phyloP scores from a whole-genome alignment of 2,329 filamentous ascomycete species.

The Talaromyces sp. region DNA sequence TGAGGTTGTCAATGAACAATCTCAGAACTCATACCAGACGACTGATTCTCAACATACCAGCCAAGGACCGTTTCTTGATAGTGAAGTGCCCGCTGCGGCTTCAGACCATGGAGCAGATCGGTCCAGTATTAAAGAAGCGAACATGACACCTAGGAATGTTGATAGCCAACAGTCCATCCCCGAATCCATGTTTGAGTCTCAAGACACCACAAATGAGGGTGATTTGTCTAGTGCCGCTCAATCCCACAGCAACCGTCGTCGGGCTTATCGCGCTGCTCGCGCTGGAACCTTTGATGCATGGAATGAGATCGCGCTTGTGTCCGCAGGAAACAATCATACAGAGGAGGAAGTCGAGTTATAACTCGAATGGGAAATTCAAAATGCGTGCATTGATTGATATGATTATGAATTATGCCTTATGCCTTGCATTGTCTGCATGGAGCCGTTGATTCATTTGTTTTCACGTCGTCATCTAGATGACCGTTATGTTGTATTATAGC shows the following conservation, averaged over 20 bases:
- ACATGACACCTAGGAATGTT: background rate
- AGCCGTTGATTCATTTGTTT: background rate
- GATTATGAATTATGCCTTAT: background rate
- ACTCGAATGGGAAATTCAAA: background rate
- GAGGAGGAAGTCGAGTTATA: constrained; percentile 38
- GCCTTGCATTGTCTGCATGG: background rate
- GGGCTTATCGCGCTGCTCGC: constrained; percentile 36
- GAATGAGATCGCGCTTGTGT: constrained; percentile 37
- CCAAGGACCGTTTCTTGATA: background rate
- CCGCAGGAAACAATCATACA: constrained; percentile 37
- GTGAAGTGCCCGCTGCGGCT: background rate
- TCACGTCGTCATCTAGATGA: background rate
- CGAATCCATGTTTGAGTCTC: constrained; percentile 1
- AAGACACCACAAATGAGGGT: background rate
- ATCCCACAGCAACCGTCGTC: background rate
- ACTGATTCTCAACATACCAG: background rate
- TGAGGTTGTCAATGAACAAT: constrained; percentile 1
- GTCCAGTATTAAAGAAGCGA: background rate
- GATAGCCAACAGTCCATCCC: constrained; percentile 4
- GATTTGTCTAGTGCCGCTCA: background rate
- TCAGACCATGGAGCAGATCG: background rate
- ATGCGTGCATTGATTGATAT: background rate
- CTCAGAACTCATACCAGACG: constrained; percentile 1
- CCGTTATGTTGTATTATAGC: background rate
- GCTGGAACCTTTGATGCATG: constrained; percentile 39